These are phyloP conservation scores for Centaurea solstitialis DNA, from an alignment of 129 eudicot species.

Conservation along the genomic window DNA sequence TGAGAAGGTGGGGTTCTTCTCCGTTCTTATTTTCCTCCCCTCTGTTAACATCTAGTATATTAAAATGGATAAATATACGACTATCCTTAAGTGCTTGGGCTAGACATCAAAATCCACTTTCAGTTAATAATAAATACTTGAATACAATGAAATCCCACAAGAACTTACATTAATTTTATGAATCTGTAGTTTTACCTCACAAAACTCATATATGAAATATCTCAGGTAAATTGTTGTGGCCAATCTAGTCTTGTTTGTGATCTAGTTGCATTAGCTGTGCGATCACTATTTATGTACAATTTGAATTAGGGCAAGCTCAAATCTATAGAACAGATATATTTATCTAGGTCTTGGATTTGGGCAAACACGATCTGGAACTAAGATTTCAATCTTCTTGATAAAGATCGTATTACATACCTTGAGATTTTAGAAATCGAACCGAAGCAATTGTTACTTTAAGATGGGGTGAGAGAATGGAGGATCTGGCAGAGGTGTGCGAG, in stretches of 20 bases:
- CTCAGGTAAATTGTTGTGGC: not conserved
- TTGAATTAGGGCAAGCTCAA: not conserved
- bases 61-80: not conserved
- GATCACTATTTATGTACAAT: not conserved
- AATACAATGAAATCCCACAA: not conserved
- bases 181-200: not conserved
- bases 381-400: constrained; percentile 5
- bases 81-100: not conserved
- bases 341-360: not conserved
- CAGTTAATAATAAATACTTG: not conserved
- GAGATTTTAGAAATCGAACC: not conserved
- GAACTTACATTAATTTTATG: not conserved
- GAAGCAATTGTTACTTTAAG: not conserved
- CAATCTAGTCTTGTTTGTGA: not conserved
- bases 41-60: not conserved
- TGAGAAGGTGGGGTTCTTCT: not conserved
- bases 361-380: not conserved
- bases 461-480: not conserved
- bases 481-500: not conserved
- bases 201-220: not conserved
- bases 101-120: not conserved
- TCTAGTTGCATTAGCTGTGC: not conserved
- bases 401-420: not conserved
- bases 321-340: not conserved
- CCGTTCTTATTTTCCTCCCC: not conserved